phyloP scores from a whole-genome alignment of 257 asterid species.

The Penstemon eatonii region DNA sequence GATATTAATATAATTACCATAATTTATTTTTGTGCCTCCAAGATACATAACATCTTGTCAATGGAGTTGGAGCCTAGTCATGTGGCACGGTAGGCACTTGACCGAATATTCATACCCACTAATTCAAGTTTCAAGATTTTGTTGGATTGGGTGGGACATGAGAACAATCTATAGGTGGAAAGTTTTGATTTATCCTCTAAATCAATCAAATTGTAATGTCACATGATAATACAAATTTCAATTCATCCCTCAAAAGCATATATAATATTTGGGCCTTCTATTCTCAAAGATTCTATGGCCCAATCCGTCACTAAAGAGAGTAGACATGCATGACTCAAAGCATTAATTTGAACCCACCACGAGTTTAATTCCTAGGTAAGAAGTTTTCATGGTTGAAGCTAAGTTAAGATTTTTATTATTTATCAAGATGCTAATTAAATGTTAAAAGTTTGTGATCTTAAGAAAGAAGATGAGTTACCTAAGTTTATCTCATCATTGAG shows the following conservation, averaged over 20 bases:
- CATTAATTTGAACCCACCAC: too few species aligned
- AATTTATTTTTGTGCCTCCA: not conserved
- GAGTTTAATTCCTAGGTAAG: too few species aligned
- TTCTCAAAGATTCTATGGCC: conserved; percentile 5
- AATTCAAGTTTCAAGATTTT: conserved; percentile 28
- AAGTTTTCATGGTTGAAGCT: too few species aligned
- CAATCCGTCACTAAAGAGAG: too few species aligned
- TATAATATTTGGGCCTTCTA: not conserved
- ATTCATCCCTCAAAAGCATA: not conserved
- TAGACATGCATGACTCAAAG: too few species aligned
- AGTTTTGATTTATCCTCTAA: not conserved
- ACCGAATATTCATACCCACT: conserved; percentile 15
- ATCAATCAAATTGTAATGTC: not conserved
- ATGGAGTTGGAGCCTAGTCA: conserved; percentile 28
- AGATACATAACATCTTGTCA: conserved; percentile 1
- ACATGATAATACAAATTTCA: conserved; percentile 14
- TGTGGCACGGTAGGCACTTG: conserved; percentile 7
- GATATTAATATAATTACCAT: too few species aligned
- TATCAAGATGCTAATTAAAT: too few species aligned
- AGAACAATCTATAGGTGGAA: not conserved
- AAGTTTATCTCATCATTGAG: too few species aligned
- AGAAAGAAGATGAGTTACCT: too few species aligned
- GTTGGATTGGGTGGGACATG: conserved; percentile 26
- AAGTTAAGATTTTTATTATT: too few species aligned
- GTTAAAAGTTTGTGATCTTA: too few species aligned